These are phyloP conservation scores for Orbilia ellipsospora DNA, from an alignment of 2,329 filamentous ascomycete species.

Conservation along the genomic window DNA sequence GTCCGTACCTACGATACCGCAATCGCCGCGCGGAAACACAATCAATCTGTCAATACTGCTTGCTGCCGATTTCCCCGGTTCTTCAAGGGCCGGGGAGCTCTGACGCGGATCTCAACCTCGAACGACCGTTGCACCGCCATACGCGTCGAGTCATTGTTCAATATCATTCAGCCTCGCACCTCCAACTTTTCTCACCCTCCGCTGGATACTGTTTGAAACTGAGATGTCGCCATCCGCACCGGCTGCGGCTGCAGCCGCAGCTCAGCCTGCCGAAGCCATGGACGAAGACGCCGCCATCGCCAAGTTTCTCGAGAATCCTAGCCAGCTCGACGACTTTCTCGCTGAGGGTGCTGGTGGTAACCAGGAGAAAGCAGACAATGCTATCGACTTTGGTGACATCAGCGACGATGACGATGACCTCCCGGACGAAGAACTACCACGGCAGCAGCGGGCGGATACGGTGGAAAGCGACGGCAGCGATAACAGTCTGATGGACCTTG, in stretches of 20 bases:
- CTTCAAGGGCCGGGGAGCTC: constrained; percentile 16
- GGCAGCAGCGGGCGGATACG: constrained; percentile 37
- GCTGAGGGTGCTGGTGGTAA: constrained; percentile 64
- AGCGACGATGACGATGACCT: constrained; percentile 85
- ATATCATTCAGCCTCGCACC: neutral
- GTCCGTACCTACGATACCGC: neutral
- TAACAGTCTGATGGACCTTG: constrained; percentile 60
- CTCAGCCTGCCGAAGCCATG: constrained; percentile 62
- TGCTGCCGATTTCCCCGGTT: constrained; percentile 9
- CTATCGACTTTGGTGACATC: constrained; percentile 89
- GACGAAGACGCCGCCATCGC: constrained; percentile 67
- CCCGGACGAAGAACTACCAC: constrained; percentile 75
- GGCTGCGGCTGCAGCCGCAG: neutral
- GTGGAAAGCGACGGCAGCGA: constrained; percentile 58
- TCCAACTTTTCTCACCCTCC: neutral
- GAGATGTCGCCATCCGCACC: constrained; percentile 8
- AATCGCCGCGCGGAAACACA: neutral
- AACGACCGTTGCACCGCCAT: neutral
- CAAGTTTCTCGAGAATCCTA: constrained; percentile 66
- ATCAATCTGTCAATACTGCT: neutral
- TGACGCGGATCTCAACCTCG: constrained; percentile 19
- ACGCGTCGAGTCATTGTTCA: constrained; percentile 19
- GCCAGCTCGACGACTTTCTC: constrained; percentile 64
- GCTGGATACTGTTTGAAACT: neutral
- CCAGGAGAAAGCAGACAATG: constrained; percentile 88